phyloP scores from a whole-genome alignment of 2,329 filamentous ascomycete genomes.

The Aureobasidium sp. region DNA sequence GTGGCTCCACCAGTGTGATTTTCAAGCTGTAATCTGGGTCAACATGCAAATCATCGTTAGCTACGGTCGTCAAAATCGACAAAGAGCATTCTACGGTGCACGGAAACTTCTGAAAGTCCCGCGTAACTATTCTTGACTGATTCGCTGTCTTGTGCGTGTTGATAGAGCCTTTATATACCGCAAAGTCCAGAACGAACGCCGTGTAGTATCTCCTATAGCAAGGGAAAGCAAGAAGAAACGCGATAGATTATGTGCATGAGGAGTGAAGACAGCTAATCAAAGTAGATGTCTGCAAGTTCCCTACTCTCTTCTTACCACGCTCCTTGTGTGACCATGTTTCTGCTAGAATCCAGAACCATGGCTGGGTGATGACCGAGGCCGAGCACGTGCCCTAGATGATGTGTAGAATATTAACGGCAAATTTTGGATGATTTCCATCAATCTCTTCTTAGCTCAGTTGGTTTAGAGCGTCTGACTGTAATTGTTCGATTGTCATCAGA shows the following conservation, averaged over 20 bases:
- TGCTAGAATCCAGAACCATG: not conserved
- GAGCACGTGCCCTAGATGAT: too few species aligned
- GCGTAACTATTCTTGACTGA: too few species aligned
- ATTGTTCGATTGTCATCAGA: conserved; percentile 11
- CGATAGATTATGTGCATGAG: too few species aligned
- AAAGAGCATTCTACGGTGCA: too few species aligned
- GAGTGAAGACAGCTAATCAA: too few species aligned
- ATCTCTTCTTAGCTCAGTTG: conserved; percentile 14
- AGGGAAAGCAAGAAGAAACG: too few species aligned
- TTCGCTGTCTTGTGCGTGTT: too few species aligned
- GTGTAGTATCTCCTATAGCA: too few species aligned
- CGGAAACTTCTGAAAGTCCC: too few species aligned
- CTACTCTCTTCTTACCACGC: not conserved
- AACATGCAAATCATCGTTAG: not conserved
- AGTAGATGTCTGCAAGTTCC: not conserved
- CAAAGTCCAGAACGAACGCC: too few species aligned
- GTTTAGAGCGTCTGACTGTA: conserved; percentile 14
- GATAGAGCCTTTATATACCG: too few species aligned
- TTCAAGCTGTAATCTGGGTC: not conserved
- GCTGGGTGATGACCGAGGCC: not conserved
- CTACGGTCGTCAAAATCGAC: too few species aligned
- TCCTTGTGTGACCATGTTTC: not conserved
- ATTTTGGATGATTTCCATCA: not conserved
- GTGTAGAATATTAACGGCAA: not conserved
- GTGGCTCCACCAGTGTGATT: not conserved